Base-by-base conservation (phyloP, 108 stramenopile species). In the Ochromonas danica region DNA sequence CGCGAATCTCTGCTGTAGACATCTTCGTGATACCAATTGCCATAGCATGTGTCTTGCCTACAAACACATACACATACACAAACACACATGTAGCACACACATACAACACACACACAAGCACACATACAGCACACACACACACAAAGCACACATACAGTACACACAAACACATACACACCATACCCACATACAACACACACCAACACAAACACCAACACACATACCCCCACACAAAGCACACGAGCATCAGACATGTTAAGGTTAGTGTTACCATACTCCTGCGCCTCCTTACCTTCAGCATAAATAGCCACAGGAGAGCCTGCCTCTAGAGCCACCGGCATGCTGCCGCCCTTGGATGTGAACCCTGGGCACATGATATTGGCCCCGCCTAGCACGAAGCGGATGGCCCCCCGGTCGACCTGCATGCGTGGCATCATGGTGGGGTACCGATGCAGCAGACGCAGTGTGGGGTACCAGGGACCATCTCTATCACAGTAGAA, bases 311-410 rank as follows among this genome's bases (percentile, higher is more conserved):
- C 88, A 1, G 89, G 88, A 79, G 40, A 6, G 1, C n/a, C 61
- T 92, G 91, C 71, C 90, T 88, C 36, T 84, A 80, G 43, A 93
- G 77, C 28, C 94, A 83, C 80, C 6, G 90, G 90, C 90, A 97
- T 91, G 42, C 86, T 80, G 14, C 90, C 91, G 17, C 92, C 93
- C n/a, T 82, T 82, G 78, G 91, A 91, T 17, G 95, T 96, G 77
- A 98, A 80, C 60, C 97, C 97, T 22, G 96, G 96, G 82, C 95
- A 95, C 97, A 97, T 98, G 51, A 97, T 87, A 83, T 97, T 93
- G 14, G 97, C 95, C n/a, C 97, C 97, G 6, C 94, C 95, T 31
- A 98, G 78, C 42, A 97, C 43, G 81, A 91, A 98, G 61, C 93
- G 94, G 85, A 97, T 98, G 3, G 97, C 97, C 33, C 97, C 97